A percentile compares a stretch with the other conserved stretches of the same genome.
Conservation (phyloP, 2,329 filamentous ascomycete species). For the Epichloe sp. region DNA sequence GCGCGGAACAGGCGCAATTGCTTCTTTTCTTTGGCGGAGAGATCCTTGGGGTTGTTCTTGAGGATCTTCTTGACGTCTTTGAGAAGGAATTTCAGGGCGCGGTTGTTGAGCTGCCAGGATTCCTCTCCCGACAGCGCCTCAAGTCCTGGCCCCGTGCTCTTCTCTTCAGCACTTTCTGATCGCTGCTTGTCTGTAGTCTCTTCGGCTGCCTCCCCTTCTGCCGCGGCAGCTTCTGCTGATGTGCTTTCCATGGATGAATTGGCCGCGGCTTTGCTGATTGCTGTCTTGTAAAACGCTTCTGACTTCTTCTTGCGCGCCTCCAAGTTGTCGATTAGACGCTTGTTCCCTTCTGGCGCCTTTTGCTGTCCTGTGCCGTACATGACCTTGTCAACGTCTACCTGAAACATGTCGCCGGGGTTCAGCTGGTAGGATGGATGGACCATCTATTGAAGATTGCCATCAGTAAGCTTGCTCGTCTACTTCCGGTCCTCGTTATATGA, state of each 20-base stretch:
- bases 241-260: not conserved
- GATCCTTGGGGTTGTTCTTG: constrained; percentile 30
- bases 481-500: not conserved
- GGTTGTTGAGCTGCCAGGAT: constrained; percentile 13
- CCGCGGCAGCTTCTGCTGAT: constrained; percentile 11
- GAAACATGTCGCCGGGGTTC: constrained; percentile 97
- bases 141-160: not conserved
- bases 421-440: constrained; percentile 80
- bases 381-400: constrained; percentile 80
- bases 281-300: constrained; percentile 12
- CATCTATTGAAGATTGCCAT: constrained; percentile 48
- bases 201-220: constrained; percentile 3
- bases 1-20: constrained; percentile 60
- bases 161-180: not conserved
- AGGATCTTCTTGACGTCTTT: constrained; percentile 21
- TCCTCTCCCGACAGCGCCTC: constrained; percentile 13
- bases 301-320: constrained; percentile 15
- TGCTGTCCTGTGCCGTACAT: constrained; percentile 72
- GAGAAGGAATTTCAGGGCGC: constrained; percentile 16
- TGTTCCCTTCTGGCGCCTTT: constrained; percentile 33
- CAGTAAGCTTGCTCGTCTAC: not conserved
- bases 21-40: constrained; percentile 62
- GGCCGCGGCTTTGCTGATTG: constrained; percentile 7
- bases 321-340: constrained; percentile 14
- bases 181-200: not conserved